Conservation (phyloP, 75 land plant genomes). For the Pinus taeda region DNA sequence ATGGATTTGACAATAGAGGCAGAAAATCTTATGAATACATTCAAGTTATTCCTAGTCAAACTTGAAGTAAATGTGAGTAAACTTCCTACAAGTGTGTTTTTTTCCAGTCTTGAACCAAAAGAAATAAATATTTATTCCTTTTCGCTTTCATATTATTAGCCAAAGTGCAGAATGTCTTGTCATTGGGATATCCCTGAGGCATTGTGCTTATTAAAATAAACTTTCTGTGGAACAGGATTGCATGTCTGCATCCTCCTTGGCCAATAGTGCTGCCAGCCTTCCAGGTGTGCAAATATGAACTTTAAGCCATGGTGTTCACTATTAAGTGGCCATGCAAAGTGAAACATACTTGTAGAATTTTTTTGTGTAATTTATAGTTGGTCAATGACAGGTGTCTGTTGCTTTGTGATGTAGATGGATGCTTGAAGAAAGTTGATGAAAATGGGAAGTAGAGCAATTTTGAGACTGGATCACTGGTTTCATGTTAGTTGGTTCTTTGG, state of each 20-base stretch:
- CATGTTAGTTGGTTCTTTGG: too few species aligned
- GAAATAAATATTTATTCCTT: neutral
- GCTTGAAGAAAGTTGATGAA: neutral
- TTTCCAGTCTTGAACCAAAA: neutral
- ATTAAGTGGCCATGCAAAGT: neutral
- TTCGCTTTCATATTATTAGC: neutral
- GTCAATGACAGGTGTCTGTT: neutral
- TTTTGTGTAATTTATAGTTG: neutral
- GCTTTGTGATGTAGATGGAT: conserved; percentile 6
- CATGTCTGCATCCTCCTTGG: neutral
- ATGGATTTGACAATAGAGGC: neutral
- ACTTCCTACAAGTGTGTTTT: neutral
- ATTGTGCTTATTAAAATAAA: neutral
- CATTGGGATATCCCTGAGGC: neutral
- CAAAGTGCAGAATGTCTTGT: neutral
- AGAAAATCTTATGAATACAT: neutral
- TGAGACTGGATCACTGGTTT: neutral
- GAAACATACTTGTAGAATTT: neutral
- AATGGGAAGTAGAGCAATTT: neutral
- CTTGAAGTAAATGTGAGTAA: conserved; percentile 4
- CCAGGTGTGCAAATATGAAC: conserved; percentile 1
- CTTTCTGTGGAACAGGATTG: neutral
- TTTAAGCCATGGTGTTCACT: neutral
- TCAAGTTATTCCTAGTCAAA: neutral
- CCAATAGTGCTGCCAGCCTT: neutral